A percentile compares a stretch with the other conserved stretches of the same genome.
Evolutionary conservation across 345 rosid genomes (phyloP).

Genomic region (Rubroshorea leprosula): DNA sequence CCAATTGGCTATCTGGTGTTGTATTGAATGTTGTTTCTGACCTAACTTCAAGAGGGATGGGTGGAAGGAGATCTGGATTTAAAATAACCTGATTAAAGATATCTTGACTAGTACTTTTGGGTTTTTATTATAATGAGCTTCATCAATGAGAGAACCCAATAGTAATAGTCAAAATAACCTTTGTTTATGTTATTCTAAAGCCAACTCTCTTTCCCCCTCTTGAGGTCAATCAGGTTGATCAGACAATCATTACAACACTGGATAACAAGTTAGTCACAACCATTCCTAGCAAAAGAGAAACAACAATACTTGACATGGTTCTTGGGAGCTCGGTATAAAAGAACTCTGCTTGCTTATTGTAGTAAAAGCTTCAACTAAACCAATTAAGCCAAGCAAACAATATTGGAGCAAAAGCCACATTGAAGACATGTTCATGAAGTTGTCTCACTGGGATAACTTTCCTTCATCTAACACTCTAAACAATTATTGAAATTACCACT

Average conservation of each 20-base stretch:
- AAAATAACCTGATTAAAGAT: too few relatives aligned
- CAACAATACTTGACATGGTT: slow-evolving; percentile 69
- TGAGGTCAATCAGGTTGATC: slow-evolving; percentile 32
- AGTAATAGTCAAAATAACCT: slow-evolving; percentile 69
- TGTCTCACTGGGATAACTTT: slow-evolving; percentile 53
- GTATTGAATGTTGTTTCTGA: too few relatives aligned
- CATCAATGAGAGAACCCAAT: slow-evolving; percentile 78
- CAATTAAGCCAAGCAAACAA: slow-evolving; percentile 49
- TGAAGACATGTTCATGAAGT: slow-evolving; percentile 51
- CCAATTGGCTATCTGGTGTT: too few relatives aligned
- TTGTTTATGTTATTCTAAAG: slow-evolving; percentile 59
- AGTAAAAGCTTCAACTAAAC: slow-evolving; percentile 67
- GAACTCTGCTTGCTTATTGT: slow-evolving; percentile 72
- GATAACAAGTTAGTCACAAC: slow-evolving; percentile 63
- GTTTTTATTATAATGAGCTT: too few relatives aligned
- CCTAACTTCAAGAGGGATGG: too few relatives aligned
- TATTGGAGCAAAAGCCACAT: slow-evolving; percentile 74
- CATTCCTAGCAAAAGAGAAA: slow-evolving; percentile 51
- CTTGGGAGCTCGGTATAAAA: slow-evolving; percentile 75
- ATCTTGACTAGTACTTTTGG: too few relatives aligned
- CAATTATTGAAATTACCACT: slow-evolving; percentile 57
- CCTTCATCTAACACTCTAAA: slow-evolving; percentile 50
- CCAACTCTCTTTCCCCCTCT: slow-evolving; percentile 54
- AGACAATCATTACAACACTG: slow-evolving; percentile 38
- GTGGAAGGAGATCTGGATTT: too few relatives aligned